A percentile compares a stretch with the other conserved stretches of the same genome.
Evolutionary conservation across 2,329 filamentous ascomycete genomes (phyloP).

Genomic region (Aureobasidium lini): DNA sequence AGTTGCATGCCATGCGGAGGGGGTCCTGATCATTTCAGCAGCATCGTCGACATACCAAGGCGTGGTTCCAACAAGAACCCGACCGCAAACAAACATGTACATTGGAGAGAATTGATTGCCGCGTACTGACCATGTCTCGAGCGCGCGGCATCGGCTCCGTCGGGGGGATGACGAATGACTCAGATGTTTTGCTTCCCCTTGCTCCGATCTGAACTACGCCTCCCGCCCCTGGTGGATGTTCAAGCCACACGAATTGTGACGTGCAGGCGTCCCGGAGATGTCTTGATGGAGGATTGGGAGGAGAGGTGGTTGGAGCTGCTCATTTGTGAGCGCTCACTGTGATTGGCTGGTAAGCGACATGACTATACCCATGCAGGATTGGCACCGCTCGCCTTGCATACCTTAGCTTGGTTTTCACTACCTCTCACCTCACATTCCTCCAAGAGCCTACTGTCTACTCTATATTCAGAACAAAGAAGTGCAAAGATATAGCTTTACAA

Average conservation of each 20-base stretch:
- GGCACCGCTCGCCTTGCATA: constrained; percentile 7
- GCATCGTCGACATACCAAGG: not conserved
- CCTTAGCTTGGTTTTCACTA: constrained; percentile 3
- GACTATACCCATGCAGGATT: not conserved
- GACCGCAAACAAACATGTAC: not conserved
- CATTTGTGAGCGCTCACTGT: constrained; percentile 2
- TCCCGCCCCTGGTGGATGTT: constrained; percentile 2
- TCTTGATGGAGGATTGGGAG: constrained; percentile 5
- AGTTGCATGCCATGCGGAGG: constrained; percentile 2
- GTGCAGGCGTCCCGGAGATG: constrained; percentile 8
- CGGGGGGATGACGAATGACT: constrained; percentile 1
- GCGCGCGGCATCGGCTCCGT: constrained; percentile 1
- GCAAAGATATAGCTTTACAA: not conserved
- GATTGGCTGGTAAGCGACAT: constrained; percentile 10
- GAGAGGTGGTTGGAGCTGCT: constrained; percentile 12
- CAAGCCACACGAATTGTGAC: constrained; percentile 12
- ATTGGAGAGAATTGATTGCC: not conserved
- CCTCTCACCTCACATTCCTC: constrained; percentile 13
- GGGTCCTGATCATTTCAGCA: not conserved
- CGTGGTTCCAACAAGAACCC: not conserved
- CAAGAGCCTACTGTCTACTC: not conserved
- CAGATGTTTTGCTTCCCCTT: constrained; percentile 12
- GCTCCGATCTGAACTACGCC: constrained; percentile 8
- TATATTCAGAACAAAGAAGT: constrained; percentile 13
- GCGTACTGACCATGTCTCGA: not conserved